These are phyloP conservation scores for Fusarium udum DNA, from an alignment of 2,329 filamentous ascomycete genomes.

Conservation along the genomic window DNA sequence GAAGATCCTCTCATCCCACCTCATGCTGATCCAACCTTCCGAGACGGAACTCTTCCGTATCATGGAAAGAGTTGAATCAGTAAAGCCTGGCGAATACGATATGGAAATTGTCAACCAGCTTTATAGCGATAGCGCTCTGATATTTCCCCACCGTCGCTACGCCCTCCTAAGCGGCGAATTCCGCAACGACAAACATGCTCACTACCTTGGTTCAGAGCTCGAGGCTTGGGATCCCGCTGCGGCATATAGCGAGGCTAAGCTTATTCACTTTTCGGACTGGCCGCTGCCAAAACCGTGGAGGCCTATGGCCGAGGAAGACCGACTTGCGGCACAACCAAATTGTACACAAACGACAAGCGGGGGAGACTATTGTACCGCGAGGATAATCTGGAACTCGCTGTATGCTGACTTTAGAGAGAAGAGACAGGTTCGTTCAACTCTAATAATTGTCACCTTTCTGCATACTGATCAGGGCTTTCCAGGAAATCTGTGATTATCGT, in stretches of 20 bases:
- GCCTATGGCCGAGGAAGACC: conserved; percentile 25
- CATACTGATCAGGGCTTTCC: accelerated
- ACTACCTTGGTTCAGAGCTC: conserved; percentile 53
- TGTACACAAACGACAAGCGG: conserved; percentile 60
- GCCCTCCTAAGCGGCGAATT: conserved; percentile 72
- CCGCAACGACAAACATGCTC: conserved; percentile 57
- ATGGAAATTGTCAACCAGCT: conserved; percentile 75
- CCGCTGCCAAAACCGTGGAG: conserved; percentile 70
- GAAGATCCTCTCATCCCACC: conserved; percentile 64
- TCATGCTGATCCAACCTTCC: conserved; percentile 69
- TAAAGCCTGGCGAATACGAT: conserved; percentile 58
- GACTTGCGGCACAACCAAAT: conserved; percentile 28
- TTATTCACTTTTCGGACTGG: conserved; percentile 78
- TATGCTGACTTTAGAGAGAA: conserved; percentile 60
- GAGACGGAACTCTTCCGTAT: conserved; percentile 57
- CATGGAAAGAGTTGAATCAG: conserved; percentile 39
- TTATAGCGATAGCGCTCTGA: conserved; percentile 65
- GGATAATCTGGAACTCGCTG: conserved; percentile 39
- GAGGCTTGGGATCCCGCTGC: conserved; percentile 66
- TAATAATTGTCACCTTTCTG: accelerated
- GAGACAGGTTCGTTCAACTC: not conserved
- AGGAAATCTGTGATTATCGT: not conserved
- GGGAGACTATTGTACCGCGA: conserved; percentile 51
- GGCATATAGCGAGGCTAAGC: conserved; percentile 67
- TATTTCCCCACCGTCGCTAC: conserved; percentile 72